Conservation (phyloP, 31 red algal species). For the Porphyra umbilicalis region DNA sequence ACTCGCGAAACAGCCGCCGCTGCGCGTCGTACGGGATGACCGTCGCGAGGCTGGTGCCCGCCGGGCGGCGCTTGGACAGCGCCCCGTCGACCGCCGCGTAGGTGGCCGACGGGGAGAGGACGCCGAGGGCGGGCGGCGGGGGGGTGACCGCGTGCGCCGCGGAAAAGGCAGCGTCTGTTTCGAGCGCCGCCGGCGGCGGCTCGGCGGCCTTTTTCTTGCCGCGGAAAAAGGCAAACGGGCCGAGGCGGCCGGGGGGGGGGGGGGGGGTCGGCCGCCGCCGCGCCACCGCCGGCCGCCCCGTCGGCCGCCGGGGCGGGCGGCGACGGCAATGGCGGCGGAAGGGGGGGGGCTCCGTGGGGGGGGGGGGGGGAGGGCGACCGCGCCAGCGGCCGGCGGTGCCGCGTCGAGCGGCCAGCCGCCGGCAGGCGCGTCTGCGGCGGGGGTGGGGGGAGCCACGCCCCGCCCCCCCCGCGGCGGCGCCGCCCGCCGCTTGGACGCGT, state of each 20-base stretch:
- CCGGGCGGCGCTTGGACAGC: not conserved
- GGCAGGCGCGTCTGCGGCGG: not conserved
- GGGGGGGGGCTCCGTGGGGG: not conserved
- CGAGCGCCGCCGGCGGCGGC: not conserved
- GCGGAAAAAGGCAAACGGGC: not conserved
- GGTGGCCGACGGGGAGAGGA: not conserved
- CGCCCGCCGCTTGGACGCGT: not conserved
- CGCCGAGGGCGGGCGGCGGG: not conserved
- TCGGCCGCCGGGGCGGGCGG: not conserved
- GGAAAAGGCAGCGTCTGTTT: not conserved
- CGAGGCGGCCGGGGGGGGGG: not conserved
- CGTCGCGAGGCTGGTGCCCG: not conserved
- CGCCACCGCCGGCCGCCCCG: not conserved
- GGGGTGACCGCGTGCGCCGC: not conserved
- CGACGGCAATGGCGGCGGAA: not conserved
- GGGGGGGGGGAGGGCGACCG: not conserved
- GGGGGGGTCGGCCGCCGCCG: not conserved
- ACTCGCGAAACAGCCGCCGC: not conserved
- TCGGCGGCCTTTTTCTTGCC: not conserved
- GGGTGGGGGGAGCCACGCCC: not conserved
- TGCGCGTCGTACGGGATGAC: not conserved
- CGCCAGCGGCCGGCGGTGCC: not conserved
- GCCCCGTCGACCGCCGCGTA: not conserved
- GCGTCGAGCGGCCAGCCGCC: not conserved
- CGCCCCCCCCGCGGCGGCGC: not conserved